Conservation (phyloP, 768 basidiomycete species). For the Coprinellus micaceus region DNA sequence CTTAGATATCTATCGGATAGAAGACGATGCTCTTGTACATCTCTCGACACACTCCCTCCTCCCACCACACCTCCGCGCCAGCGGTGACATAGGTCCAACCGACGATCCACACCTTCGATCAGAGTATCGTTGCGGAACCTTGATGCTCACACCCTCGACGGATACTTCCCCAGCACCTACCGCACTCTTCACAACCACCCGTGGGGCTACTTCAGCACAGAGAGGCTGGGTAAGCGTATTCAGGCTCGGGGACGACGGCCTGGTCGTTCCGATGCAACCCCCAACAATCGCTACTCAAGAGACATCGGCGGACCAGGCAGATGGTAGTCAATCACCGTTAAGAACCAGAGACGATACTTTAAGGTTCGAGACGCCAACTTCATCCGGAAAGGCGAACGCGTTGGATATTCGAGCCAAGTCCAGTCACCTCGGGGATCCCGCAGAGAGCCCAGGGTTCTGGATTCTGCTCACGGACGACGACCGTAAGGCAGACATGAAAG, state of each 20-base stretch:
- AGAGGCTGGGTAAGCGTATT: conserved; percentile 45
- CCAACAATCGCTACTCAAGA: background rate
- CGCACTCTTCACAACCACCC: conserved; percentile 46
- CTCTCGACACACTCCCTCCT: conserved; percentile 32
- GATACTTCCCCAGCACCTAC: conserved; percentile 30
- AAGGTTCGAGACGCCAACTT: conserved; percentile 42
- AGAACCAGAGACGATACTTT: conserved; percentile 22
- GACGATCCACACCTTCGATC: conserved; percentile 12
- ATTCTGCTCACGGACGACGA: conserved; percentile 50
- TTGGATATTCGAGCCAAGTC: conserved; percentile 39
- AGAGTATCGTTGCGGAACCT: conserved; percentile 43
- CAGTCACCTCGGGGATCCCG: background rate
- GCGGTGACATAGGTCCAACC: background rate
- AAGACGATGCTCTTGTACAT: conserved; percentile 25
- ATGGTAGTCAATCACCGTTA: conserved; percentile 2
- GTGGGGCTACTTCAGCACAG: conserved; percentile 32
- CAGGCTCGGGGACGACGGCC: conserved; percentile 36
- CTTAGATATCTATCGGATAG: conserved; percentile 42
- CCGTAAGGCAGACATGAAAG: conserved; percentile 28
- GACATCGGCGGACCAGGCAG: background rate
- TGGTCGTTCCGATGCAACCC: conserved; percentile 17
- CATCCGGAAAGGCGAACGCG: conserved; percentile 51
- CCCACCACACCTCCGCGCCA: conserved; percentile 18
- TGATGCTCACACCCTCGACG: conserved; percentile 39
- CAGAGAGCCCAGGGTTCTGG: conserved; percentile 31